Evolutionary conservation across 129 eudicot species (phyloP).

Genomic region (Helichrysum umbraculigerum): DNA sequence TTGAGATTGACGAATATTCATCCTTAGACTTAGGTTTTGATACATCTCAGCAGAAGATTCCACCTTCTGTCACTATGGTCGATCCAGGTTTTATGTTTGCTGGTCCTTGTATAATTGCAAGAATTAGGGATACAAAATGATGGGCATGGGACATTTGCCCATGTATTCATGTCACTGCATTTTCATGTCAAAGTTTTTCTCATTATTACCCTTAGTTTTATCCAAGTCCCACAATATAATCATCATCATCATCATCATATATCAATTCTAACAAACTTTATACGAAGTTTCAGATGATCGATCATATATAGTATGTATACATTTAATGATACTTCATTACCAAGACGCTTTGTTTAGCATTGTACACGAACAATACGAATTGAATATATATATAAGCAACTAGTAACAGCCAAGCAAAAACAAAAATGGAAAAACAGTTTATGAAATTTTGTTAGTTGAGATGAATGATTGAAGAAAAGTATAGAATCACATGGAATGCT

Average conservation of each 20-base stretch:
- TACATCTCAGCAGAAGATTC: no score
- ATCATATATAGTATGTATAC: not conserved
- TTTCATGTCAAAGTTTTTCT: slow-evolving; percentile 30
- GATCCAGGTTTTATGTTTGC: not conserved
- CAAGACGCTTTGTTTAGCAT: not conserved
- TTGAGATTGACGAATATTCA: no score
- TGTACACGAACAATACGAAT: not conserved
- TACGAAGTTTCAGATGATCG: not conserved
- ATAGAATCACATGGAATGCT: slow-evolving; percentile 39
- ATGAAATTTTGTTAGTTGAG: slow-evolving; percentile 19
- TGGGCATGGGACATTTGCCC: slow-evolving; percentile 29
- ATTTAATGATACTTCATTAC: not conserved
- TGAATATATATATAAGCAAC: slow-evolving; percentile 6
- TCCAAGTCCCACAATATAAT: slow-evolving; percentile 22
- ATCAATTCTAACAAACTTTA: not conserved
- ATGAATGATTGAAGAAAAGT: slow-evolving; percentile 17
- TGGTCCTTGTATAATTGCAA: slow-evolving; percentile 14
- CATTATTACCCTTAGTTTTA: slow-evolving; percentile 26
- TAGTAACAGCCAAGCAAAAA: not conserved
- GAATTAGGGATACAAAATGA: slow-evolving; percentile 12
- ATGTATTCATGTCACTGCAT: slow-evolving; percentile 22
- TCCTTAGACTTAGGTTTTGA: no score
- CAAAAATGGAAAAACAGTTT: not conserved
- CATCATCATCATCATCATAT: not conserved
- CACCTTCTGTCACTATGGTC: no score